phyloP scores from a whole-genome alignment of 2,329 filamentous ascomycete genomes.

The Ustulina deusta region DNA sequence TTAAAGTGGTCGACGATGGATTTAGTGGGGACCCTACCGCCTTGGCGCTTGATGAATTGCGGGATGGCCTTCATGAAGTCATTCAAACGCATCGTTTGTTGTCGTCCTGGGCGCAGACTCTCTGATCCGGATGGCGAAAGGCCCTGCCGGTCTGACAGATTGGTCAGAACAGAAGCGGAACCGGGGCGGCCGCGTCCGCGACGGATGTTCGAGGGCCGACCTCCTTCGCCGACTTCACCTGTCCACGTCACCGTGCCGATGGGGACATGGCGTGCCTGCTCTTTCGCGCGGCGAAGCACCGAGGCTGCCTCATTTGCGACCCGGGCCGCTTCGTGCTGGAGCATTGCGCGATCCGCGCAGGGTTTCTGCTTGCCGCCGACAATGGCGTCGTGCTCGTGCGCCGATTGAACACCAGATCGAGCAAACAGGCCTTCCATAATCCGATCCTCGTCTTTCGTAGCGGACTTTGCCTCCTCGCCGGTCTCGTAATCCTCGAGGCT shows the following conservation, averaged over 20 bases:
- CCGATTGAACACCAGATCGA: slow-evolving; percentile 86
- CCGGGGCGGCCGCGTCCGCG: slow-evolving; percentile 63
- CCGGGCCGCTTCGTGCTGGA: slow-evolving; percentile 83
- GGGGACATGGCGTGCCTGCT: slow-evolving; percentile 77
- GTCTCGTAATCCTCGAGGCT: slow-evolving; percentile 52
- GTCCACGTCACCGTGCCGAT: slow-evolving; percentile 95
- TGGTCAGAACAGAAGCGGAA: slow-evolving; percentile 67
- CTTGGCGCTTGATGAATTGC: slow-evolving; percentile 81
- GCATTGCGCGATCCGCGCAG: slow-evolving; percentile 79
- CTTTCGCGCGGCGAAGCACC: slow-evolving; percentile 78
- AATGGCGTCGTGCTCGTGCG: slow-evolving; percentile 92
- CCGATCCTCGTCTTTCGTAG: slow-evolving; percentile 72
- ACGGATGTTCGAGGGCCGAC: slow-evolving; percentile 71
- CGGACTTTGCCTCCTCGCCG: slow-evolving; percentile 62
- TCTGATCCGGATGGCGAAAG: slow-evolving; percentile 58
- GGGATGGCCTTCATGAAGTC: slow-evolving; percentile 67
- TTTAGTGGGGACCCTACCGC: slow-evolving; percentile 83
- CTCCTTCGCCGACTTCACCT: slow-evolving; percentile 81
- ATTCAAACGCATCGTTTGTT: slow-evolving; percentile 44
- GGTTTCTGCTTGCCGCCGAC: slow-evolving; percentile 80
- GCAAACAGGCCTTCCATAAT: slow-evolving; percentile 92
- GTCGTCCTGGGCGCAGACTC: slow-evolving; percentile 51
- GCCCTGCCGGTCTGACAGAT: slow-evolving; percentile 69
- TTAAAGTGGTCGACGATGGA: slow-evolving; percentile 93
- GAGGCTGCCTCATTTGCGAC: slow-evolving; percentile 82